Conservation (phyloP, 352 stramenopile species). For the Phytopythium mirpurense region DNA sequence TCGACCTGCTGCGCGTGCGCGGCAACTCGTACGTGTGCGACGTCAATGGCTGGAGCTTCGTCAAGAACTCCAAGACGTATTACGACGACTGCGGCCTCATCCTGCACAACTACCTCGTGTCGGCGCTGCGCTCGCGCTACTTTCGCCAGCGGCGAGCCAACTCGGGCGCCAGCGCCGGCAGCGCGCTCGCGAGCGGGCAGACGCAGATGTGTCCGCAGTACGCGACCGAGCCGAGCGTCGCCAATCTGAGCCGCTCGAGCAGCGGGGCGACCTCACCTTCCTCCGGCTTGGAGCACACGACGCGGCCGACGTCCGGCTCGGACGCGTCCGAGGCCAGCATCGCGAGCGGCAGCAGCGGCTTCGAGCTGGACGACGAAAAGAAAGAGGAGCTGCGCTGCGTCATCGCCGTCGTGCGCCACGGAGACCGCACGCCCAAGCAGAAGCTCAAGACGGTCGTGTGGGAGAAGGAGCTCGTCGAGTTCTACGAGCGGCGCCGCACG, state of each 20-base stretch:
- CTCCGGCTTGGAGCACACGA: slow-evolving; percentile 17
- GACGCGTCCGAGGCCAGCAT: slow-evolving; percentile 70
- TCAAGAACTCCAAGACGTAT: slow-evolving; percentile 98
- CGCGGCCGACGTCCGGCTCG: slow-evolving; percentile 53
- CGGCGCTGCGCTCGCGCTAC: slow-evolving; percentile 68
- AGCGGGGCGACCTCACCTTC: slow-evolving; percentile 17
- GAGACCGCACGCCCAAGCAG: slow-evolving; percentile 99
- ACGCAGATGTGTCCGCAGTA: slow-evolving; percentile 81
- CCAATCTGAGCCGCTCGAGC: slow-evolving; percentile 12
- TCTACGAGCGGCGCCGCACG: slow-evolving; percentile 65
- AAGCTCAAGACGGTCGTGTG: slow-evolving; percentile 96
- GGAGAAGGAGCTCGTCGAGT: slow-evolving; percentile 79
- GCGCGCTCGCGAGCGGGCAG: slow-evolving; percentile 15
- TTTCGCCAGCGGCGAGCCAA: slow-evolving; percentile 69
- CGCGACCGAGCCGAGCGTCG: slow-evolving; percentile 44
- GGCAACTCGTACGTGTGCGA: slow-evolving; percentile 97
- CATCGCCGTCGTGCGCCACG: slow-evolving; percentile 97
- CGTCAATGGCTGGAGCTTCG: slow-evolving; percentile 99
- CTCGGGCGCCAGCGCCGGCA: slow-evolving; percentile 22
- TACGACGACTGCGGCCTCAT: slow-evolving; percentile 98
- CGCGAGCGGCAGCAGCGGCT: slow-evolving; percentile 43
- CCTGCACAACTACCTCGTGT: slow-evolving; percentile 89
- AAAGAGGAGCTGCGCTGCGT: slow-evolving; percentile 98
- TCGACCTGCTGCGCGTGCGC: slow-evolving; percentile 95
- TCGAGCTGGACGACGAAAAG: slow-evolving; percentile 53